Conservation (phyloP, 495 filamentous ascomycete species). For the Glarea lozoyensis region DNA sequence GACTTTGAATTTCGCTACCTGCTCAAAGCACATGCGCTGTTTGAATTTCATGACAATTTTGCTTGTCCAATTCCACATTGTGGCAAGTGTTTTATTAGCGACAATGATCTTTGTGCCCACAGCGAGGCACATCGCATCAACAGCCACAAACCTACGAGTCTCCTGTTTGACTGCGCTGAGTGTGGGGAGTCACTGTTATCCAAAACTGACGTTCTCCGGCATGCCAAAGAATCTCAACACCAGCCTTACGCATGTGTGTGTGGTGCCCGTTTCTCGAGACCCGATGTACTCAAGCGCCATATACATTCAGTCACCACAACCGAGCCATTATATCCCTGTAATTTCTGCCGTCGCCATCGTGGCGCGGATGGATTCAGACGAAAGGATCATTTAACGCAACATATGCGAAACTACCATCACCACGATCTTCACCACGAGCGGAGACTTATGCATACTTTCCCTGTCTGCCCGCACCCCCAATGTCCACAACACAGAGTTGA, state of each 20-base stretch:
- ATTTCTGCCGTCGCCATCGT: slow-evolving; percentile 24
- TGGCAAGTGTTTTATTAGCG: too few relatives aligned
- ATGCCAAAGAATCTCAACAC: slow-evolving; percentile 11
- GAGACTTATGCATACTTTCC: neutral
- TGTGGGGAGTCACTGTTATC: slow-evolving; percentile 10
- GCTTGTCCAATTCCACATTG: too few relatives aligned
- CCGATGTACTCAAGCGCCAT: slow-evolving; percentile 24
- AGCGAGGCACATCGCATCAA: too few relatives aligned
- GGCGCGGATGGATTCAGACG: slow-evolving; percentile 29
- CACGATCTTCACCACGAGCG: neutral
- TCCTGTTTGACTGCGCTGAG: slow-evolving; percentile 13
- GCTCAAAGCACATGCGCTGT: too few relatives aligned
- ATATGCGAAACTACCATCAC: slow-evolving; percentile 29
- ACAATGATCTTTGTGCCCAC: too few relatives aligned
- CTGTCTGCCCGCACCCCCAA: neutral
- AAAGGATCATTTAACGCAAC: slow-evolving; percentile 28
- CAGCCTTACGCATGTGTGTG: slow-evolving; percentile 18
- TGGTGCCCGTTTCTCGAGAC: slow-evolving; percentile 20
- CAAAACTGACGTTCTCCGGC: neutral
- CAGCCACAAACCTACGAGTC: neutral
- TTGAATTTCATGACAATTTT: too few relatives aligned
- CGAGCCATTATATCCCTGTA: slow-evolving; percentile 18
- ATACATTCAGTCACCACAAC: slow-evolving; percentile 12
- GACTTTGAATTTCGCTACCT: too few relatives aligned
- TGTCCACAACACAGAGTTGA: slow-evolving; percentile 3